Percentiles rank a stretch among this genome's conserved stretches.
These are phyloP conservation scores for Immersiporthe knoxdaviesiana DNA, from an alignment of 2,329 filamentous ascomycete species.

Conservation along the genomic window DNA sequence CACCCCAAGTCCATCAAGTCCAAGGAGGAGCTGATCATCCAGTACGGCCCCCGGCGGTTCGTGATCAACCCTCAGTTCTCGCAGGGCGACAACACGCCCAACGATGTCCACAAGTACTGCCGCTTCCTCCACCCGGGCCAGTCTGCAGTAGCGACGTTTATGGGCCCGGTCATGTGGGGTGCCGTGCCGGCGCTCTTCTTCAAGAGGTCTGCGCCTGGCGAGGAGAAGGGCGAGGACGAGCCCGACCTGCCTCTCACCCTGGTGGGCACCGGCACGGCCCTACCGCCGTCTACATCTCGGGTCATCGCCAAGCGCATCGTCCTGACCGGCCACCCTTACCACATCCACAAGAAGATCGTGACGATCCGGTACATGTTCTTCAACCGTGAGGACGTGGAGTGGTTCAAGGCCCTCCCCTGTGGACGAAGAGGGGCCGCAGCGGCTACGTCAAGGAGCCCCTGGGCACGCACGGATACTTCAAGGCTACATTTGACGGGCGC, in stretches of 20 bases:
- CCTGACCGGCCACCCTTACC: conserved; percentile 93
- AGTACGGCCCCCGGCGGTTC: conserved; percentile 86
- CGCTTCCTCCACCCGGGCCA: conserved; percentile 89
- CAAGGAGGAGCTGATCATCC: conserved; percentile 89
- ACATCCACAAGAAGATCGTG: conserved; percentile 97
- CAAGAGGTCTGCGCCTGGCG: conserved; percentile 58
- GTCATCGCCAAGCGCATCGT: conserved; percentile 94
- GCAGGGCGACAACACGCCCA: conserved; percentile 84
- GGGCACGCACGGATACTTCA: conserved; percentile 99
- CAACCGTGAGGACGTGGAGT: conserved; percentile 90
- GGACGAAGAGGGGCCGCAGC: conserved; percentile 85
- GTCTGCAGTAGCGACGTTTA: conserved; percentile 85
- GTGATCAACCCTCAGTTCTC: conserved; percentile 91
- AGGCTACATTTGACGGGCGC: conserved; percentile 93
- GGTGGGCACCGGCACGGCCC: conserved; percentile 83
- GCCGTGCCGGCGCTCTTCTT: conserved; percentile 90
- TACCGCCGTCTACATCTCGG: conserved; percentile 74
- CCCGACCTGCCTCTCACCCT: conserved; percentile 64
- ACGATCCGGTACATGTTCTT: conserved; percentile 99
- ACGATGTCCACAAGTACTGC: conserved; percentile 97
- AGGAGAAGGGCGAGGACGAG: conserved; percentile 48
- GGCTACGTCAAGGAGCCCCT: conserved; percentile 93
- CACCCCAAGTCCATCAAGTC: conserved; percentile 78
- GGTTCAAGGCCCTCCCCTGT: conserved; percentile 98
- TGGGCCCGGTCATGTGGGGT: conserved; percentile 91